These are phyloP conservation scores for Ustilago xerochloae DNA, from an alignment of 1,284 basidiomycete species.

Conservation along the genomic window DNA sequence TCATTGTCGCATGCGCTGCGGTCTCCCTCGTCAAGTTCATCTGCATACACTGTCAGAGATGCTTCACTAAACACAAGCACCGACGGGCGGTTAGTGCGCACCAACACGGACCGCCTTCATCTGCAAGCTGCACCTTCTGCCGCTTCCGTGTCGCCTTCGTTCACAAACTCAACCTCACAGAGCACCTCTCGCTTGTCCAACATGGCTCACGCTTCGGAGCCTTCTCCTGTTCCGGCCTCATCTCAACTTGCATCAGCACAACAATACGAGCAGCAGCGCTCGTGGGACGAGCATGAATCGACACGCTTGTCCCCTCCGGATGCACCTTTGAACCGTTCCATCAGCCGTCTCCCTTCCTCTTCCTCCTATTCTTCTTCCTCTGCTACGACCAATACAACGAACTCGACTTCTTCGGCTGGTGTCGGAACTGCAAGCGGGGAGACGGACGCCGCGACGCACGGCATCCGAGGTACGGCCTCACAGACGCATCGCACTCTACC, in stretches of 20 bases:
- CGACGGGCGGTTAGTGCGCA: constrained; percentile 14
- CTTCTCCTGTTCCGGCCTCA: neutral
- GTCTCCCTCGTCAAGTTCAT: neutral
- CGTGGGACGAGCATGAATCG: neutral
- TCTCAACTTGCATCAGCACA: neutral
- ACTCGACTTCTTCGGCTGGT: neutral
- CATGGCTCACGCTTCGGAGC: neutral
- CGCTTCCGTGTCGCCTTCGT: no score
- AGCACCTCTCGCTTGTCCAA: no score
- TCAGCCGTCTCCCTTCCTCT: constrained; percentile 6
- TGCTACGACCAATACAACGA: neutral
- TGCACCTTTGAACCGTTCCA: neutral
- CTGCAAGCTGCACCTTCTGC: neutral
- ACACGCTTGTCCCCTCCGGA: neutral
- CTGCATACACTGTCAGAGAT: neutral
- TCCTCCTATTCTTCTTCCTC: constrained; percentile 5
- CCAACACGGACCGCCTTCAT: constrained; percentile 24
- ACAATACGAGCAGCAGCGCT: neutral
- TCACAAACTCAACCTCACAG: neutral
- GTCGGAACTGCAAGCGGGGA: neutral
- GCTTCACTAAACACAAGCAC: neutral
- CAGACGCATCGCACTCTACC: neutral
- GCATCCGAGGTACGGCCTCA: neutral
- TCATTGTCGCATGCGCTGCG: neutral
- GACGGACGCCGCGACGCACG: constrained; percentile 1